Base-by-base conservation (phyloP, 1,284 basidiomycete genomes). In the Fomes fomentarius region DNA sequence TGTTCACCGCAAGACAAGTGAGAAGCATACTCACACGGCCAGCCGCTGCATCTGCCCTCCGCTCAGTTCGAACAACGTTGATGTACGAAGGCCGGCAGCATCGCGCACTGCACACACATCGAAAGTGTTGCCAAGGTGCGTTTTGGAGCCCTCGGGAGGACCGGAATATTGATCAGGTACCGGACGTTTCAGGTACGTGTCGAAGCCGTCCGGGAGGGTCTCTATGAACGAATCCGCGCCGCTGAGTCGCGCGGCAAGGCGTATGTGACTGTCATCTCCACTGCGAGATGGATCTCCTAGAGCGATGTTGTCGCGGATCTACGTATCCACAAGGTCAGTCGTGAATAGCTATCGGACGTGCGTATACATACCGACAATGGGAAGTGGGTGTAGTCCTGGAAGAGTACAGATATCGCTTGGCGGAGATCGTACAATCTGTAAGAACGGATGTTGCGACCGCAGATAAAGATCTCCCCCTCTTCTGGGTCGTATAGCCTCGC, bases 21-120 rank as follows among this genome's bases (percentile, higher is more conserved):
- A 35, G 1, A 9, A n/a, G n/a, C n/a, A n/a, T 3, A 41, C 47
- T 48, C 26, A 85, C 50, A 49, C 47, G 14, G 89, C 89, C 49
- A 91, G 78, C 39, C 87, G 73, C 61, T 91, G 89, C 82, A 89
- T 84, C 69, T 92, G 87, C 0, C 89, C 89, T 0, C 89, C 90
- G 52, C 85, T 87, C 38, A 92, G 66, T 12, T 69, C 68, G 2
- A 72, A 71, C 1, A 64, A 57, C 1, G 70, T 70, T 19, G 47
- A 3, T 8, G 71, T 63, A 5, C 77, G 76, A 33, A 75, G 71
- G 0, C 72, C 71, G 43, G 81, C 76, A 30, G 71, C 71, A 1
- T 70, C 68, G 39, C 83, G 76, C 39, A 89, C 68, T 1, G 69
- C 65, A 11, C 68, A 69, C 60, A 80, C 83, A 58, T 86, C 79